These are phyloP conservation scores for Aspergillus luchuensis DNA, from an alignment of 2,329 filamentous ascomycete genomes.

Conservation along the genomic window DNA sequence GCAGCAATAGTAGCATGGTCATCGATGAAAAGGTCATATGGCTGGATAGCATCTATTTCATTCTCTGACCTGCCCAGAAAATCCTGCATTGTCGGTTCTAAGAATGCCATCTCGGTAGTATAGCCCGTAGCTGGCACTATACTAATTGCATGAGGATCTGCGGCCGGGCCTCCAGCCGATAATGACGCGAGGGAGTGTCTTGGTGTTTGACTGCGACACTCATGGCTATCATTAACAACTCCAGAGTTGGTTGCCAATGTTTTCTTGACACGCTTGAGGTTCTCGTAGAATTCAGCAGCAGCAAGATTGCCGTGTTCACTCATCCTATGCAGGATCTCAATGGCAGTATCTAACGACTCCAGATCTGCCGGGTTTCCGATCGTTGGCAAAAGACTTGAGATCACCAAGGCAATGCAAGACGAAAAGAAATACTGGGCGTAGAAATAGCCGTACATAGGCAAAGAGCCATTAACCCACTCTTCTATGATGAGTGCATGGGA, in stretches of 20 bases:
- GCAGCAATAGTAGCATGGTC: slow-evolving; percentile 3
- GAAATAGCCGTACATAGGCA: slow-evolving; percentile 38
- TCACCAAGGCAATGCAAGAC: slow-evolving; percentile 33
- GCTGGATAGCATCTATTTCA: slow-evolving; percentile 19
- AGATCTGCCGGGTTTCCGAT: slow-evolving; percentile 24
- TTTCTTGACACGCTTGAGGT: slow-evolving; percentile 24
- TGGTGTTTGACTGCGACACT: slow-evolving; percentile 14
- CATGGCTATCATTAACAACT: not conserved
- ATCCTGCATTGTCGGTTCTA: slow-evolving; percentile 29
- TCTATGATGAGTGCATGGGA: slow-evolving; percentile 34
- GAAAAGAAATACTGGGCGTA: slow-evolving; percentile 40
- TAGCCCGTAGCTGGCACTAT: slow-evolving; percentile 17
- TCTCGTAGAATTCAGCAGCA: slow-evolving; percentile 32
- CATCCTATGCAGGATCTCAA: slow-evolving; percentile 30
- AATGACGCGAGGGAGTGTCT: not conserved
- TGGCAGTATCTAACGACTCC: slow-evolving; percentile 27
- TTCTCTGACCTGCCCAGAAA: slow-evolving; percentile 26
- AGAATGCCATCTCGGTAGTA: slow-evolving; percentile 29
- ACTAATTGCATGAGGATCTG: not conserved
- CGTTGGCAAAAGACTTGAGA: slow-evolving; percentile 28
- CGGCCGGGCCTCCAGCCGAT: not conserved
- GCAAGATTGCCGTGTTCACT: slow-evolving; percentile 33
- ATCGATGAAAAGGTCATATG: slow-evolving; percentile 9
- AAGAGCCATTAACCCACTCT: slow-evolving; percentile 35
- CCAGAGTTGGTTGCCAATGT: slow-evolving; percentile 4